Evolutionary conservation across 495 filamentous ascomycete genomes (phyloP).

Genomic region (Neurospora sp.): DNA sequence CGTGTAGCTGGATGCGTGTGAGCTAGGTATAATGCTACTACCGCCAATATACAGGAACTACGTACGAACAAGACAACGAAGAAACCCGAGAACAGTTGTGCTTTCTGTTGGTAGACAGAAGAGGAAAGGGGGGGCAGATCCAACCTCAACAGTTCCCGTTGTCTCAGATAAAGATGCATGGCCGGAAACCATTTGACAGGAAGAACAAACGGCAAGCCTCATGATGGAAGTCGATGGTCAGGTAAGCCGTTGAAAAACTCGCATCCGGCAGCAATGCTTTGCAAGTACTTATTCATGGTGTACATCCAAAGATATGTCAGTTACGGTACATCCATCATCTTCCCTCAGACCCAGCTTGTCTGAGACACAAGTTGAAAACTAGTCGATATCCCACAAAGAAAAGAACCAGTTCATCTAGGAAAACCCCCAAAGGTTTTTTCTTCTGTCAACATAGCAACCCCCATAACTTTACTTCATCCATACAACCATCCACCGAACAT

Average conservation of each 20-base stretch:
- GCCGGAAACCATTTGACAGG: background rate
- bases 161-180: background rate
- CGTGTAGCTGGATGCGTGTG: background rate
- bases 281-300: background rate
- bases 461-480: background rate
- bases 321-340: background rate
- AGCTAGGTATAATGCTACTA: background rate
- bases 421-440: background rate
- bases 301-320: background rate
- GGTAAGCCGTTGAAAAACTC: background rate
- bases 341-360: background rate
- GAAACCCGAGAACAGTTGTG: background rate
- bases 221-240: background rate
- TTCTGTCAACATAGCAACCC: background rate
- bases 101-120: background rate
- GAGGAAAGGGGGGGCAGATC: background rate
- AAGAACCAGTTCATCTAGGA: background rate
- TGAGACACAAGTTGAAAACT: background rate
- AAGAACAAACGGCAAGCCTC: background rate
- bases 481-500: background rate
- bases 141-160: background rate
- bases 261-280: background rate
- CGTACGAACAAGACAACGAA: background rate
- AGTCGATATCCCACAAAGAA: background rate
- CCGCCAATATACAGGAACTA: background rate